A percentile compares a stretch with the other conserved stretches of the same genome.
These are phyloP conservation scores for Dinochytrium kinnereticum DNA, from an alignment of 371 early-diverging fungal genomes.

Conservation along the genomic window DNA sequence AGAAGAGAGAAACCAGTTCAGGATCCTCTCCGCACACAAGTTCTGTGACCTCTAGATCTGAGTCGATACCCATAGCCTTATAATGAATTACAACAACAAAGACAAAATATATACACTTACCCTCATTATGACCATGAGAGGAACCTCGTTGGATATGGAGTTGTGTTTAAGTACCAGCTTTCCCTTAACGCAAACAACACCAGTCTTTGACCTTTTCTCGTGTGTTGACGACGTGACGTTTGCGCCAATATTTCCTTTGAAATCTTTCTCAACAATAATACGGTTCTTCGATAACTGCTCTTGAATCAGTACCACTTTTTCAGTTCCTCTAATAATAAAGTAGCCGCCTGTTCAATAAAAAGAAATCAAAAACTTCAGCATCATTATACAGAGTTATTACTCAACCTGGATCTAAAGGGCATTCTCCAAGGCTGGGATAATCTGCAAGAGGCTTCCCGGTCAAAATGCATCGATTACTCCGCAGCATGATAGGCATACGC, in stretches of 20 bases:
- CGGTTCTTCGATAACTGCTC: slow-evolving; percentile 99
- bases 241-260: slow-evolving; percentile 82
- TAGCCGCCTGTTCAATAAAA: slow-evolving; percentile 86
- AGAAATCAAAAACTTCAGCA: slow-evolving; percentile 12
- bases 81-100: background rate
- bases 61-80: slow-evolving; percentile 92
- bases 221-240: slow-evolving; percentile 95
- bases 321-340: slow-evolving; percentile 98
- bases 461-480: slow-evolving; percentile 89
- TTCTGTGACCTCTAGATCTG: slow-evolving; percentile 96
- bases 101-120: slow-evolving; percentile 37
- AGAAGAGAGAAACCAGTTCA: slow-evolving; percentile 81
- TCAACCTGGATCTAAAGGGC: slow-evolving; percentile 97
- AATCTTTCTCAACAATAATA: slow-evolving; percentile 97
- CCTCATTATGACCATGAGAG: slow-evolving; percentile 86
- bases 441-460: slow-evolving; percentile 79
- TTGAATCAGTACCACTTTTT: slow-evolving; percentile 99
- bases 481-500: slow-evolving; percentile 99
- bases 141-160: slow-evolving; percentile 78
- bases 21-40: slow-evolving; percentile 89
- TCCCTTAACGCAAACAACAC: slow-evolving; percentile 78
- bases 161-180: slow-evolving; percentile 95
- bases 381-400: too few relatives aligned
- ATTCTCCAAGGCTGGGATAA: slow-evolving; percentile 89
- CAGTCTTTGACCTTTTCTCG: slow-evolving; percentile 98